Conservation (phyloP, 805 yeast species). For the Sugiyamaella lignohabitans region DNA sequence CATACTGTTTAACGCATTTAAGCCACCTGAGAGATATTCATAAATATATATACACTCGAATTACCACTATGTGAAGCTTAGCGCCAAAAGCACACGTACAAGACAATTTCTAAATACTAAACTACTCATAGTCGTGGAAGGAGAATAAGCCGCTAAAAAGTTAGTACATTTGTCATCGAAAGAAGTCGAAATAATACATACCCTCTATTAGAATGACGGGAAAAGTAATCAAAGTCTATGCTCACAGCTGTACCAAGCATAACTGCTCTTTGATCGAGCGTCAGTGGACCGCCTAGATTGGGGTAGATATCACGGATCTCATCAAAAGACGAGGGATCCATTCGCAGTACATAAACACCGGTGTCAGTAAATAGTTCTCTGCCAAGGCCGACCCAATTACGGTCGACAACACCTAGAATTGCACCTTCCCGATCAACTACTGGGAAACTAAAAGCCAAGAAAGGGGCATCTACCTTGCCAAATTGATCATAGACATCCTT, state of each 20-base stretch:
- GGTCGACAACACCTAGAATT: slow-evolving; percentile 69
- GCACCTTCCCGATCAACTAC: slow-evolving; percentile 52
- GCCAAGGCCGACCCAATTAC: slow-evolving; percentile 94
- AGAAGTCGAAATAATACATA: slow-evolving; percentile 9
- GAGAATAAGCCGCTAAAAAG: slow-evolving; percentile 15
- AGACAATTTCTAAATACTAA: neutral
- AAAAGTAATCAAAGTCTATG: slow-evolving; percentile 92
- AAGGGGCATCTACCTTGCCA: slow-evolving; percentile 82
- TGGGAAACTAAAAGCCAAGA: slow-evolving; percentile 81
- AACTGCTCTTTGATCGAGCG: slow-evolving; percentile 78
- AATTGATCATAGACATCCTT: slow-evolving; percentile 57
- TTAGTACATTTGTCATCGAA: neutral
- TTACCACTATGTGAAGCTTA: too few relatives aligned
- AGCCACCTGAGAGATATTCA: slow-evolving; percentile 11
- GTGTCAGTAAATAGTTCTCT: slow-evolving; percentile 92
- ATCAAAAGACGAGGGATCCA: slow-evolving; percentile 62
- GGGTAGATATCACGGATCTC: slow-evolving; percentile 52
- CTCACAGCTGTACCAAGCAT: slow-evolving; percentile 83
- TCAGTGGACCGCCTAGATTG: slow-evolving; percentile 42
- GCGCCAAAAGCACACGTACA: too few relatives aligned
- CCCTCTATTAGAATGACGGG: slow-evolving; percentile 72
- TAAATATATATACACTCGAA: too few relatives aligned
- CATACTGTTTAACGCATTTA: slow-evolving; percentile 12
- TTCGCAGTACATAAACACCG: slow-evolving; percentile 80
- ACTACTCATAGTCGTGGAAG: slow-evolving; percentile 15